phyloP scores from a whole-genome alignment of 2,329 filamentous ascomycete genomes.

The Claviceps monticola region DNA sequence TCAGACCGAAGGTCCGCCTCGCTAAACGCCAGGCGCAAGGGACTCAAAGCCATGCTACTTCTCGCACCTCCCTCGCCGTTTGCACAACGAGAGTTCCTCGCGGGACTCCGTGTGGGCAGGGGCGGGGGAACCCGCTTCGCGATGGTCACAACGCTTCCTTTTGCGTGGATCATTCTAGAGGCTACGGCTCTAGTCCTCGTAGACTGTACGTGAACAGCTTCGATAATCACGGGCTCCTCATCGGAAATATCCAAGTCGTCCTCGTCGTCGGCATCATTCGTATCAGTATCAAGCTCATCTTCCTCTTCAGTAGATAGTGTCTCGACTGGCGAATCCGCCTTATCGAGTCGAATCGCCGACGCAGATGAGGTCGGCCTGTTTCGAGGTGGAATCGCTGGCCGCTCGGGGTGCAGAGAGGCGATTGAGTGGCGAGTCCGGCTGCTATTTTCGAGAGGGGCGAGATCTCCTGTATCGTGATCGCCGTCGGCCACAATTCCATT shows the following conservation, averaged over 20 bases:
- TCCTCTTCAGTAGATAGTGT: slow-evolving; percentile 10
- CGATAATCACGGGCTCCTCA: slow-evolving; percentile 52
- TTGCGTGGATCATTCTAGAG: slow-evolving; percentile 53
- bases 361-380: background rate
- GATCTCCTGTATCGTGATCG: slow-evolving; percentile 46
- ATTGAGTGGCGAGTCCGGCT: slow-evolving; percentile 23
- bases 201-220: slow-evolving; percentile 46
- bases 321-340: slow-evolving; percentile 14
- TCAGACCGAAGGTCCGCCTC: slow-evolving; percentile 17
- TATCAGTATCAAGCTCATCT: slow-evolving; percentile 11
- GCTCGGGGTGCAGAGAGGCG: slow-evolving; percentile 11
- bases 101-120: slow-evolving; percentile 64
- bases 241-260: slow-evolving; percentile 36
- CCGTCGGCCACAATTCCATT: slow-evolving; percentile 23
- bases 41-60: slow-evolving; percentile 35
- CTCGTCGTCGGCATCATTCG: slow-evolving; percentile 24
- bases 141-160: slow-evolving; percentile 73
- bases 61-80: slow-evolving; percentile 46
- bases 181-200: slow-evolving; percentile 42
- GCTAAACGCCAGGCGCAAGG: slow-evolving; percentile 34
- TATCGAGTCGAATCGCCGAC: slow-evolving; percentile 8
- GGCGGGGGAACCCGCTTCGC: slow-evolving; percentile 67
- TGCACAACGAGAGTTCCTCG: slow-evolving; percentile 39
- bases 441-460: slow-evolving; percentile 33
- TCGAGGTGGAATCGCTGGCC: slow-evolving; percentile 7